phyloP scores from a whole-genome alignment of 257 asterid species.

The Datura wrightii region DNA sequence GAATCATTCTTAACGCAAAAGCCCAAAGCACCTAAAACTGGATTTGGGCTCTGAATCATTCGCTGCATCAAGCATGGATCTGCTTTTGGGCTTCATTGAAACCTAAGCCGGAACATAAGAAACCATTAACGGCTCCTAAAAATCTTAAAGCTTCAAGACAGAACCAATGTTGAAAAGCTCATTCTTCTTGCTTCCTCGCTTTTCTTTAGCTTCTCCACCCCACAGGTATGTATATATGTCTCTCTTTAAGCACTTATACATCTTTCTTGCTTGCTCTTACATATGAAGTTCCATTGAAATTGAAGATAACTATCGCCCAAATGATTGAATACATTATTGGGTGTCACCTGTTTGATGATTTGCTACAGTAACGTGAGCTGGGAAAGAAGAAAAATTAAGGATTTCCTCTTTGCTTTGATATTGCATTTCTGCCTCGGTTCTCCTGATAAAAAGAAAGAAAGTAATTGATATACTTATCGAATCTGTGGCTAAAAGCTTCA shows the following conservation, averaged over 20 bases:
- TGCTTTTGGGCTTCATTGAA: slow-evolving; percentile 12
- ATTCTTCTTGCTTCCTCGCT: slow-evolving; percentile 47
- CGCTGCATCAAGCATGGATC: neutral
- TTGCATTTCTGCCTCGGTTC: neutral
- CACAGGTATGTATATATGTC: slow-evolving; percentile 45
- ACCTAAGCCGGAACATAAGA: neutral
- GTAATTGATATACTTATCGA: neutral
- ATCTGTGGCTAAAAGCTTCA: neutral
- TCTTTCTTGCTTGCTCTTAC: neutral
- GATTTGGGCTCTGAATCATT: neutral
- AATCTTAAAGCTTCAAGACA: neutral
- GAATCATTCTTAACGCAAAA: neutral
- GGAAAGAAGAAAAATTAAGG: neutral
- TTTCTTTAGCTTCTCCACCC: slow-evolving; percentile 21
- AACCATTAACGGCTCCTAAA: neutral
- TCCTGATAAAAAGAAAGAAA: neutral
- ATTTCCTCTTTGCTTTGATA: neutral
- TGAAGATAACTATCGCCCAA: neutral
- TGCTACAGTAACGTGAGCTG: neutral
- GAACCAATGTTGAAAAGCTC: slow-evolving; percentile 53
- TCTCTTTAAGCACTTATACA: neutral
- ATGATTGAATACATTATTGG: slow-evolving; percentile 14
- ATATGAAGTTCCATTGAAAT: slow-evolving; percentile 13
- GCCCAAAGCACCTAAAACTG: neutral
- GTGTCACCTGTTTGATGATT: slow-evolving; percentile 24